A percentile compares a stretch with the other conserved stretches of the same genome.
These are phyloP conservation scores for Crepidotus variabilis DNA, from an alignment of 768 basidiomycete genomes.

Conservation along the genomic window DNA sequence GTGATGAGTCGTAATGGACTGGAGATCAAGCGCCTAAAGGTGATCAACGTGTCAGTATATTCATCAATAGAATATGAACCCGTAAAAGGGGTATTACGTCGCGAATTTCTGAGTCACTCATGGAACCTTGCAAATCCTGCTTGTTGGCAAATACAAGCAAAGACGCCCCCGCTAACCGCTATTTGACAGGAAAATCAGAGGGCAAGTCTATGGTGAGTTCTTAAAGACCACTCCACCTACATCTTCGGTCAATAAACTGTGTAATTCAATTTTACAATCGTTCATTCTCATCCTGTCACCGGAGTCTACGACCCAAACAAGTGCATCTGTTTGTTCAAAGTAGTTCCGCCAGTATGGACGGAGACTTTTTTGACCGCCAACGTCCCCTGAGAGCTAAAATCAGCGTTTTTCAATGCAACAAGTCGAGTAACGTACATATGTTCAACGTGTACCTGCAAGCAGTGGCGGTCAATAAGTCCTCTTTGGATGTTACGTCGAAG, in stretches of 20 bases:
- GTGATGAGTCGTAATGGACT: slow-evolving; percentile 78
- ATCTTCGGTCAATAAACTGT: slow-evolving; percentile 85
- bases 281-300: slow-evolving; percentile 85
- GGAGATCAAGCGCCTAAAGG: slow-evolving; percentile 73
- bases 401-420: slow-evolving; percentile 9
- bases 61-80: slow-evolving; percentile 12
- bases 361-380: slow-evolving; percentile 93
- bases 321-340: slow-evolving; percentile 96
- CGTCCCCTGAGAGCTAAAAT: slow-evolving; percentile 72
- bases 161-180: slow-evolving; percentile 95
- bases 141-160: slow-evolving; percentile 97
- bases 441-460: slow-evolving; percentile 66
- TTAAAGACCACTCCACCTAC: slow-evolving; percentile 42
- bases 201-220: slow-evolving; percentile 5
- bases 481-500: slow-evolving; percentile 15
- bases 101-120: slow-evolving; percentile 78
- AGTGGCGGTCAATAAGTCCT: slow-evolving; percentile 12
- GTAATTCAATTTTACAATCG: slow-evolving; percentile 87
- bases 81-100: slow-evolving; percentile 51
- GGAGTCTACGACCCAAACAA: slow-evolving; percentile 99
- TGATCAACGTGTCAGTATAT: slow-evolving; percentile 8
- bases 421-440: slow-evolving; percentile 52
- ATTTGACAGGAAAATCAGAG: slow-evolving; percentile 21
- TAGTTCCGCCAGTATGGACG: slow-evolving; percentile 99
- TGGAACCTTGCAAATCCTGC: slow-evolving; percentile 88